Evolutionary conservation across 768 basidiomycete species (phyloP).

Genomic region (Trametes elegans): DNA sequence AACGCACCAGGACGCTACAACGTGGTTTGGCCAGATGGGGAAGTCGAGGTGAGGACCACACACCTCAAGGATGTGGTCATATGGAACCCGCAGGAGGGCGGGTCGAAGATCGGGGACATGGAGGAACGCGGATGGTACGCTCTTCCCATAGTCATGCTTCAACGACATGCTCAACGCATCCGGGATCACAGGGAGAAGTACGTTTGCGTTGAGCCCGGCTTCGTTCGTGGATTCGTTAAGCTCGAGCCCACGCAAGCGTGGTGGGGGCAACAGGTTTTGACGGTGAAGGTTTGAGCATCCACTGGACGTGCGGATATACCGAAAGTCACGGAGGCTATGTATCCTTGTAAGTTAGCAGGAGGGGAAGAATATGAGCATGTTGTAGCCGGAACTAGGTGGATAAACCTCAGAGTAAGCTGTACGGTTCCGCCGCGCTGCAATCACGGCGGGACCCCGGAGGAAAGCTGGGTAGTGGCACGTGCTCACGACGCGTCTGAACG

Average conservation of each 20-base stretch:
- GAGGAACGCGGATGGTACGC: constrained; percentile 82
- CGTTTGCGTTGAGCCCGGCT: constrained; percentile 91
- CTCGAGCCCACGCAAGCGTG: constrained; percentile 67
- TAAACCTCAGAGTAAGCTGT: no score
- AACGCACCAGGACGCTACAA: constrained; percentile 54
- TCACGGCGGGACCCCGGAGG: neutral
- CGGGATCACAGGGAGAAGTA: constrained; percentile 61
- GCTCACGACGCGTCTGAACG: constrained; percentile 6
- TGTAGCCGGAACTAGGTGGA: no score
- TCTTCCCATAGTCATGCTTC: neutral
- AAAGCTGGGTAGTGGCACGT: neutral
- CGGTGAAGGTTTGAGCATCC: constrained; percentile 26
- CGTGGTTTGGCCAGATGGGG: constrained; percentile 58
- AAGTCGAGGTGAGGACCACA: constrained; percentile 48
- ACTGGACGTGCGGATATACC: neutral
- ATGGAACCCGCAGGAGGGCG: constrained; percentile 85
- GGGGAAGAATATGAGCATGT: neutral
- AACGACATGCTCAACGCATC: neutral
- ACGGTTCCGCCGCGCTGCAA: no score
- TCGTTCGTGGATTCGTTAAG: constrained; percentile 68
- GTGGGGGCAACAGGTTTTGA: constrained; percentile 73
- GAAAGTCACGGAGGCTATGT: neutral
- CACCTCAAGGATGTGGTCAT: constrained; percentile 81
- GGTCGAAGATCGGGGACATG: constrained; percentile 84
- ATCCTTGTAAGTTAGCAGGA: constrained; percentile 4